These are phyloP conservation scores for Talaromyces atroroseus DNA, from an alignment of 2,329 filamentous ascomycete species.

Conservation along the genomic window DNA sequence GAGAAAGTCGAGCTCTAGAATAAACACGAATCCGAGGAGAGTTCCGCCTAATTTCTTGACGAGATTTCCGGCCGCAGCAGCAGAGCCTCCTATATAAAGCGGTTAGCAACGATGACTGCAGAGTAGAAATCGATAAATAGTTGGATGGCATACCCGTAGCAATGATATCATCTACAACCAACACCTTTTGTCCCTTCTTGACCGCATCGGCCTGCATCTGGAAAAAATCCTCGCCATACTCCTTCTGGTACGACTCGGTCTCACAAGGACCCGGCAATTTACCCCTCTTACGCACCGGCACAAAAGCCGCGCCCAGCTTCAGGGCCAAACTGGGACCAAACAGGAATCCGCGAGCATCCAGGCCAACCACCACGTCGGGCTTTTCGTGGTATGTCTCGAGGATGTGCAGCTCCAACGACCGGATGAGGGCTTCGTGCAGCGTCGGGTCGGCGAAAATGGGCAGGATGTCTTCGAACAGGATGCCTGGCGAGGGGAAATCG, in stretches of 20 bases:
- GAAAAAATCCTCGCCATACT: constrained; percentile 93
- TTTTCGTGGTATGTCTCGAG: constrained; percentile 57
- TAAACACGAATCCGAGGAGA: constrained; percentile 87
- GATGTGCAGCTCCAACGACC: constrained; percentile 80
- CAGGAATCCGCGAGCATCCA: constrained; percentile 91
- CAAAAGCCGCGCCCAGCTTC: constrained; percentile 76
- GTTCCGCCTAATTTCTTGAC: constrained; percentile 79
- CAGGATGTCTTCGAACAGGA: constrained; percentile 97
- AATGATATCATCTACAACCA: constrained; percentile 97
- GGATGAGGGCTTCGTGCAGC: constrained; percentile 71
- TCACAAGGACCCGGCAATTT: constrained; percentile 88
- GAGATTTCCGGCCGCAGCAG: constrained; percentile 77
- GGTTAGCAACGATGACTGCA: constrained; percentile 3
- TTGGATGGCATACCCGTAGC: constrained; percentile 66
- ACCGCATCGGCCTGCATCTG: constrained; percentile 90
- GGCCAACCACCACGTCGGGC: constrained; percentile 85
- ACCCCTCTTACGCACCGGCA: constrained; percentile 88
- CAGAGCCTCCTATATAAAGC: constrained; percentile 70
- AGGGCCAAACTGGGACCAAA: constrained; percentile 88
- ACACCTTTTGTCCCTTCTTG: constrained; percentile 77
- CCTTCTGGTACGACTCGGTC: constrained; percentile 84
- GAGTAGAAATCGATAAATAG: background rate
- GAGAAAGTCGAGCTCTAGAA: constrained; percentile 90
- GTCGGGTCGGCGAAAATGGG: constrained; percentile 79
- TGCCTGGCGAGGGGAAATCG: constrained; percentile 87